A percentile compares a stretch with the other conserved stretches of the same genome.
Evolutionary conservation across 805 yeast species (phyloP).

Genomic region (Nakazawaea wickerhamii): DNA sequence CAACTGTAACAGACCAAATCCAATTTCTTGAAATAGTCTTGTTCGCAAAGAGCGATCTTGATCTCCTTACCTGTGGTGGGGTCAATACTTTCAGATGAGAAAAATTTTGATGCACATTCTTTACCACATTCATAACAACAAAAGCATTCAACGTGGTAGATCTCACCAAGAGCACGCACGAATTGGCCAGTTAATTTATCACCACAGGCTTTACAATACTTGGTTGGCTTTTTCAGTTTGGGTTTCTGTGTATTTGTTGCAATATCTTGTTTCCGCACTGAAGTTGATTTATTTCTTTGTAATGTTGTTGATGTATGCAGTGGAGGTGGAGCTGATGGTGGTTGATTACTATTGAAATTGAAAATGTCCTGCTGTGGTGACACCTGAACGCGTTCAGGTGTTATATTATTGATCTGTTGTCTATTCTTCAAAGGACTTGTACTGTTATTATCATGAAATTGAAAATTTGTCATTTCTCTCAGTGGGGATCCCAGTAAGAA

Average conservation of each 20-base stretch:
- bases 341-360: background rate
- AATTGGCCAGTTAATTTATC: slow-evolving; percentile 63
- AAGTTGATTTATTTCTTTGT: background rate
- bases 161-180: slow-evolving; percentile 75
- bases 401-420: background rate
- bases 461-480: background rate
- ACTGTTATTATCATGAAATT: background rate
- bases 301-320: background rate
- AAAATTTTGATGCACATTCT: slow-evolving; percentile 81
- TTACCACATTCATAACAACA: slow-evolving; percentile 78
- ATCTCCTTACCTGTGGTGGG: slow-evolving; percentile 27
- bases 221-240: slow-evolving; percentile 21
- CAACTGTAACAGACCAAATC: slow-evolving; percentile 85
- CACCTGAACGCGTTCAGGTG: background rate
- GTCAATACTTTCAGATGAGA: slow-evolving; percentile 57
- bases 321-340: background rate
- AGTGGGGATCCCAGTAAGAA: background rate
- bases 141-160: slow-evolving; percentile 86
- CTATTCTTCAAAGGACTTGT: slow-evolving; percentile 1
- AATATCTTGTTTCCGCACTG: background rate
- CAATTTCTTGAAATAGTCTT: slow-evolving; percentile 81
- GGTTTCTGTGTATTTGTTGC: background rate
- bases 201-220: slow-evolving; percentile 48
- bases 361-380: too few relatives aligned
- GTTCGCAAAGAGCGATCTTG: slow-evolving; percentile 74